Evolutionary conservation across 805 yeast species (phyloP).

Genomic region (Ogataea zsoltii): DNA sequence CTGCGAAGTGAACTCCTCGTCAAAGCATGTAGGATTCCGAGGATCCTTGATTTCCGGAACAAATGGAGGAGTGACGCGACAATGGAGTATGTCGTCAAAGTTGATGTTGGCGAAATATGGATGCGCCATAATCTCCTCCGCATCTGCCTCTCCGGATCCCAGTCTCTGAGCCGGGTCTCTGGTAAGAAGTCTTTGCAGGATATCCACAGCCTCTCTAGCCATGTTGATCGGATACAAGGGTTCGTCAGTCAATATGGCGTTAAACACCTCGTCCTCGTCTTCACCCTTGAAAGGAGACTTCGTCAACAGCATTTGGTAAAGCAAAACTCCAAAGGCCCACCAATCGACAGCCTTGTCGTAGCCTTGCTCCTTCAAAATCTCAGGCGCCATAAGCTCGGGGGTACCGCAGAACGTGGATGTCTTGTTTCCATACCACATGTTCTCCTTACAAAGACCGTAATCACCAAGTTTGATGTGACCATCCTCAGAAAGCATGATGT

Average conservation of each 20-base stretch:
- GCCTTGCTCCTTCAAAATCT: constrained; percentile 87
- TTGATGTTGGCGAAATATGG: constrained; percentile 88
- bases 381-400: constrained; percentile 99
- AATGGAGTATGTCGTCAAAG: constrained; percentile 78
- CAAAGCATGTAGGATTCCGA: constrained; percentile 90
- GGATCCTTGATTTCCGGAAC: constrained; percentile 84
- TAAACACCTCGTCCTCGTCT: constrained; percentile 83
- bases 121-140: constrained; percentile 91
- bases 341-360: constrained; percentile 96
- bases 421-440: constrained; percentile 60
- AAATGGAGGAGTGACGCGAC: constrained; percentile 83
- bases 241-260: constrained; percentile 94
- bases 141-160: constrained; percentile 88
- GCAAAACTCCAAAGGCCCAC: constrained; percentile 99
- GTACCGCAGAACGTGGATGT: constrained; percentile 98
- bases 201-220: constrained; percentile 95
- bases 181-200: constrained; percentile 85
- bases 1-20: constrained; percentile 91
- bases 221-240: constrained; percentile 95
- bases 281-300: constrained; percentile 98
- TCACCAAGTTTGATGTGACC: constrained; percentile 98
- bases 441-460: constrained; percentile 95
- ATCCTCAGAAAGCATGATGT: constrained; percentile 80
- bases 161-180: constrained; percentile 84
- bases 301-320: constrained; percentile 94